Evolutionary conservation across 306 rosid species (phyloP).

Genomic region (Astragalus glycyphyllos): DNA sequence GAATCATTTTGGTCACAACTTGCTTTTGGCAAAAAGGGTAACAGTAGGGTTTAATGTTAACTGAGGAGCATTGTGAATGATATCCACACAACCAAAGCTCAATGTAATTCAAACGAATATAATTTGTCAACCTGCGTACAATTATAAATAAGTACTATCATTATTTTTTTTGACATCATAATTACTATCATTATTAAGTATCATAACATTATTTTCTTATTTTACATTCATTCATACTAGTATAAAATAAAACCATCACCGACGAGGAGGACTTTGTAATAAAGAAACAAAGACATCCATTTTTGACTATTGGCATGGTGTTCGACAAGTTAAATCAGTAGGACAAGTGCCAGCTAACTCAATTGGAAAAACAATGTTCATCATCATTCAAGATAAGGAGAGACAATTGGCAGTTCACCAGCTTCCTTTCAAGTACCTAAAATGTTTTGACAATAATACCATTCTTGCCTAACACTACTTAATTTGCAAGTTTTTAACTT

Average conservation of each 20-base stretch:
- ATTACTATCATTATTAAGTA: no score
- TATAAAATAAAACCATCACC: constrained; percentile 8
- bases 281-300: constrained; percentile 10
- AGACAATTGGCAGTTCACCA: constrained; percentile 42
- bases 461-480: constrained; percentile 40
- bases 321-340: constrained; percentile 27
- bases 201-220: no score
- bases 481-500: constrained; percentile 7
- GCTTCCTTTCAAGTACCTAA: constrained; percentile 42
- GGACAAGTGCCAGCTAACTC: constrained; percentile 45
- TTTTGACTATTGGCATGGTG: constrained; percentile 28
- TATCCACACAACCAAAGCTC: no score
- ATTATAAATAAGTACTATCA: no score
- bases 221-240: no score
- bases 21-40: no score
- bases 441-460: constrained; percentile 40
- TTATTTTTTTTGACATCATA: no score
- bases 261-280: neutral
- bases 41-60: no score
- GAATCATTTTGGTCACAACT: no score
- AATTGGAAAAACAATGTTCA: constrained; percentile 31
- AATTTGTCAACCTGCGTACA: no score
- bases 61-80: no score
- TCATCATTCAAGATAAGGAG: constrained; percentile 35
- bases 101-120: no score